A percentile compares a stretch with the other conserved stretches of the same genome.
These are phyloP conservation scores for Monilinia polystroma DNA, from an alignment of 2,329 filamentous ascomycete genomes.

Conservation along the genomic window DNA sequence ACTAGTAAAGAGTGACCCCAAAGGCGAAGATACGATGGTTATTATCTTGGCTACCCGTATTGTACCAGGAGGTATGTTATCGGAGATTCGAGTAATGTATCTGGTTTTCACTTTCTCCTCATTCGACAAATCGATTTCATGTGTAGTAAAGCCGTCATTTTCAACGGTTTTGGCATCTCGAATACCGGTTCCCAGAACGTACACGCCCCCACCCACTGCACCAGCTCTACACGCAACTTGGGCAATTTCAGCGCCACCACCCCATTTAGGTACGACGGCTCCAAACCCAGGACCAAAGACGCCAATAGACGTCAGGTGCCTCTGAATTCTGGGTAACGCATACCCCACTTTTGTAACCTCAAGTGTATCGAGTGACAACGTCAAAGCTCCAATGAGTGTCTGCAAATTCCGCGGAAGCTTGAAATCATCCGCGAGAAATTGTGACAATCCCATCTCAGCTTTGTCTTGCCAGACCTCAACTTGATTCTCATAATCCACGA, in stretches of 20 bases:
- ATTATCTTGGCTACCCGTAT: slow-evolving; percentile 59
- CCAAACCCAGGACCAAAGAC: slow-evolving; percentile 86
- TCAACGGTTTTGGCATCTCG: slow-evolving; percentile 40
- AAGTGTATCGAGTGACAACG: slow-evolving; percentile 63
- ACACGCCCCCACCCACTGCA: slow-evolving; percentile 87
- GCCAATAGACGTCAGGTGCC: slow-evolving; percentile 83
- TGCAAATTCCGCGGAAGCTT: slow-evolving; percentile 68
- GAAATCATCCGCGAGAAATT: slow-evolving; percentile 62
- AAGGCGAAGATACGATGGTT: slow-evolving; percentile 64
- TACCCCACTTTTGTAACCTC: slow-evolving; percentile 57
- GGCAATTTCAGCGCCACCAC: slow-evolving; percentile 80
- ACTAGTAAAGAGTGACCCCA: slow-evolving; percentile 66
- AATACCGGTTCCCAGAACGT: slow-evolving; percentile 76
- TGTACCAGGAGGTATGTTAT: slow-evolving; percentile 22
- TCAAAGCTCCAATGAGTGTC: slow-evolving; percentile 66
- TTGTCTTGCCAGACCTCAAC: slow-evolving; percentile 57
- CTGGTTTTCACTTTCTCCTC: slow-evolving; percentile 57
- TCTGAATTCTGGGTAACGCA: slow-evolving; percentile 71
- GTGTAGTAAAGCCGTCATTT: slow-evolving; percentile 22
- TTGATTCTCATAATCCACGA: slow-evolving; percentile 67
- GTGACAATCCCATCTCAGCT: slow-evolving; percentile 53
- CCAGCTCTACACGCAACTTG: slow-evolving; percentile 89
- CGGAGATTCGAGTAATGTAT: slow-evolving; percentile 48
- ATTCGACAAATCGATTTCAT: slow-evolving; percentile 50
- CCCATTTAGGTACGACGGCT: slow-evolving; percentile 89